Percentiles rank a stretch among this genome's conserved stretches.
Evolutionary conservation across 148 eudicot species (phyloP).

Genomic region (Hydrangea macrophylla): DNA sequence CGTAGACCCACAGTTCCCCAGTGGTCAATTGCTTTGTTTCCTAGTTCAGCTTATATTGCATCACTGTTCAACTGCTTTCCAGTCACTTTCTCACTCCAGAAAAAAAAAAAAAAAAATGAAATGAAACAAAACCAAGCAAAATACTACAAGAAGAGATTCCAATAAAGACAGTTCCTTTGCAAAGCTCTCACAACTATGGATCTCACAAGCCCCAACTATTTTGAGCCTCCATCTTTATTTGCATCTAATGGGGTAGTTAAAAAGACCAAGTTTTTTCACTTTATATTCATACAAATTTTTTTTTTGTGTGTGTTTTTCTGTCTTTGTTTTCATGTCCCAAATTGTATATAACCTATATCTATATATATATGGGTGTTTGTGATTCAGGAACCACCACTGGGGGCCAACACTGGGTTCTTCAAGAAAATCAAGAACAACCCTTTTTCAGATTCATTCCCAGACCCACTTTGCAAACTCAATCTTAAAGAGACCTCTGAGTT

Average conservation of each 20-base stretch:
- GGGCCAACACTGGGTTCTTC: slow-evolving; percentile 16
- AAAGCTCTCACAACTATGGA: slow-evolving; percentile 24
- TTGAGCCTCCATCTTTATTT: slow-evolving; percentile 26
- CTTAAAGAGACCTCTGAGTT: slow-evolving; percentile 73
- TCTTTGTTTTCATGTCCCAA: neutral
- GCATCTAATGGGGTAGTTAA: slow-evolving; percentile 31
- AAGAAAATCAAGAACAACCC: slow-evolving; percentile 39
- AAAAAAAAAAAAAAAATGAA: neutral
- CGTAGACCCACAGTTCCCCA: neutral
- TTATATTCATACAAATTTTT: too few species aligned
- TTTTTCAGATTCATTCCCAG: slow-evolving; percentile 49
- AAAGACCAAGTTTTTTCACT: neutral
- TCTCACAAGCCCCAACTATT: slow-evolving; percentile 27
- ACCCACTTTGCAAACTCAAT: slow-evolving; percentile 71
- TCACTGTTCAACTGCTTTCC: slow-evolving; percentile 11
- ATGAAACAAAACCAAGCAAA: slow-evolving; percentile 1
- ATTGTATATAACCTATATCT: neutral
- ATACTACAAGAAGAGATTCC: neutral
- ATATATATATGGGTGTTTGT: slow-evolving; percentile 14
- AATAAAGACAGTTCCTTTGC: neutral
- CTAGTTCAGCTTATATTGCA: slow-evolving; percentile 20
- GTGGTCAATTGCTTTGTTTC: slow-evolving; percentile 1
- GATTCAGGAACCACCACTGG: slow-evolving; percentile 24
- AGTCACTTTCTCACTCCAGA: slow-evolving; percentile 14
- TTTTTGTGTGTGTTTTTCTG: neutral